Evolutionary conservation across 75 land plant genomes (phyloP).

Genomic region (Selaginella moellendorffii): DNA sequence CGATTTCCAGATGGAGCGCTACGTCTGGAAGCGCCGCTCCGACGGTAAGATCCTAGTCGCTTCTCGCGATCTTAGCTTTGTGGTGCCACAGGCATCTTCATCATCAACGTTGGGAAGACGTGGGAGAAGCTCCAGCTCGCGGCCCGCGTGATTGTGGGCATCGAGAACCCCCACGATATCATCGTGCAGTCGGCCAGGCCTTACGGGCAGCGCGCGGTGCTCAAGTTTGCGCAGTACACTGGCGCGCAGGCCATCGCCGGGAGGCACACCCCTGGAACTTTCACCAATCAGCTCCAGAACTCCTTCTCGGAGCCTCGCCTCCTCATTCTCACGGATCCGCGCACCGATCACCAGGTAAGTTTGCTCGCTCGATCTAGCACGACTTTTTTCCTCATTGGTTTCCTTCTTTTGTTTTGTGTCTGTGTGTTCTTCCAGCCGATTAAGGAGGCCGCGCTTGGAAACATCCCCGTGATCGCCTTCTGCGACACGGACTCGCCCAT

Average conservation of each 20-base stretch:
- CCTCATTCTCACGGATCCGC: constrained; percentile 70
- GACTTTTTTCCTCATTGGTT: too few species aligned
- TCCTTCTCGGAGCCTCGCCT: constrained; percentile 82
- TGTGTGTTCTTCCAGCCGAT: constrained; percentile 37
- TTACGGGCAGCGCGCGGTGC: constrained; percentile 69
- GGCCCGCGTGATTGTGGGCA: constrained; percentile 61
- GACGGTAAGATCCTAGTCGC: too few species aligned
- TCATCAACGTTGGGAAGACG: constrained; percentile 70
- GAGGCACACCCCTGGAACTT: constrained; percentile 73
- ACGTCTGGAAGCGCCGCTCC: constrained; percentile 56
- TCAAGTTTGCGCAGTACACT: constrained; percentile 84
- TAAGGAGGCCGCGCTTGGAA: constrained; percentile 66
- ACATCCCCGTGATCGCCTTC: constrained; percentile 80
- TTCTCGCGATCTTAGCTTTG: too few species aligned
- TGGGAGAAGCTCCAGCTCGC: constrained; percentile 68
- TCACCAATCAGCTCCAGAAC: constrained; percentile 78
- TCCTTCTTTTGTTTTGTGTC: neutral
- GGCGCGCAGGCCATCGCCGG: constrained; percentile 78
- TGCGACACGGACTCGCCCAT: constrained; percentile 90
- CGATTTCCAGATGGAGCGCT: constrained; percentile 85
- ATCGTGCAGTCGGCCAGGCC: constrained; percentile 92
- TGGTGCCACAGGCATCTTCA: constrained; percentile 58
- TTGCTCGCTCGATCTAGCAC: too few species aligned
- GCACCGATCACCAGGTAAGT: constrained; percentile 67
- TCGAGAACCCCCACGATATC: constrained; percentile 82